Evolutionary conservation across 2,329 filamentous ascomycete species (phyloP).

Genomic region (Penicillium sclerotigenum): DNA sequence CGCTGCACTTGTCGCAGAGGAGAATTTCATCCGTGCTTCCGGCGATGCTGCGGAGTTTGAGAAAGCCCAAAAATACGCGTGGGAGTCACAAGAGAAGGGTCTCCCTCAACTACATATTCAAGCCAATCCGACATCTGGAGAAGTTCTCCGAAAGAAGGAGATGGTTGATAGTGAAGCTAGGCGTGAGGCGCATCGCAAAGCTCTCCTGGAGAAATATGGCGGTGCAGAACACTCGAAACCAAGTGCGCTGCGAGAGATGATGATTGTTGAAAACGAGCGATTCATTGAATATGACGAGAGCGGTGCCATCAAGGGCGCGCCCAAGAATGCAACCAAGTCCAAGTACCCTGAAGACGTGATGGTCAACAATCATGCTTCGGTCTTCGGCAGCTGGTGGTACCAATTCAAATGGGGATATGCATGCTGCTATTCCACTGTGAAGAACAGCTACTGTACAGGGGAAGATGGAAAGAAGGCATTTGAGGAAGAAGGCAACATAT

Average conservation of each 20-base stretch:
- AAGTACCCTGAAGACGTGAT: constrained; percentile 89
- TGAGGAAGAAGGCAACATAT: constrained; percentile 67
- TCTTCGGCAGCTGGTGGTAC: constrained; percentile 98
- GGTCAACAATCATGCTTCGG: constrained; percentile 84
- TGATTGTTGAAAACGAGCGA: constrained; percentile 74
- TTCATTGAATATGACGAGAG: constrained; percentile 95
- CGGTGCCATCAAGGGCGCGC: constrained; percentile 83
- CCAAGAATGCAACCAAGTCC: constrained; percentile 71
- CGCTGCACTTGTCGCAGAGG: constrained; percentile 80
- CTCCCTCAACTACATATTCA: constrained; percentile 84
- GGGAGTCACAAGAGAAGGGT: constrained; percentile 86
- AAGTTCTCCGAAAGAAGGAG: constrained; percentile 77
- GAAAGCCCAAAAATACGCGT: constrained; percentile 81
- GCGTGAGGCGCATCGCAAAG: constrained; percentile 64
- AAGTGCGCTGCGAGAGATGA: constrained; percentile 61
- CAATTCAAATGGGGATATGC: constrained; percentile 94
- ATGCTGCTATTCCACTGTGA: constrained; percentile 89
- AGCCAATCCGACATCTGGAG: constrained; percentile 92
- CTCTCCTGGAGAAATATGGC: constrained; percentile 79
- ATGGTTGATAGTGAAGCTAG: constrained; percentile 68
- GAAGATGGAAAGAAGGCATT: constrained; percentile 80
- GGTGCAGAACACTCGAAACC: constrained; percentile 61
- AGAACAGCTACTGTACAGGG: constrained; percentile 97
- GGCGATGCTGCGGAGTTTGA: constrained; percentile 94
- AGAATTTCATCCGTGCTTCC: constrained; percentile 83